These are phyloP conservation scores for Heterobasidion occidentale DNA, from an alignment of 1,284 basidiomycete species.

Conservation along the genomic window DNA sequence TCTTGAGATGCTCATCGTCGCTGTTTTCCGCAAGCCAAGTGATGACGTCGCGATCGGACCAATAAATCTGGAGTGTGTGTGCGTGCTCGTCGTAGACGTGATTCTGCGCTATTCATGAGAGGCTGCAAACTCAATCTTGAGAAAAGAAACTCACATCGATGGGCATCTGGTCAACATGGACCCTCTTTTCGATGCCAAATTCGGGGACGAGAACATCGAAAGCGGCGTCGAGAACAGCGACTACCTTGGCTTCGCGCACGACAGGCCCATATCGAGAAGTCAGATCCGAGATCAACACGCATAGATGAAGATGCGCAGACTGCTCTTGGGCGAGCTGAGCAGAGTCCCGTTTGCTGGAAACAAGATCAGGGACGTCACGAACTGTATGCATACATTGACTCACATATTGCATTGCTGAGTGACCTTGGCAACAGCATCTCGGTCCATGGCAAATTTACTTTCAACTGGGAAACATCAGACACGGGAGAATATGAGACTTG, in stretches of 20 bases:
- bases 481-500: constrained; percentile 1
- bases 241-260: constrained; percentile 86
- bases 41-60: constrained; percentile 89
- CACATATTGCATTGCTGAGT: constrained; percentile 97
- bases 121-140: not conserved
- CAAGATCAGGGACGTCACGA: constrained; percentile 7
- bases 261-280: constrained; percentile 95
- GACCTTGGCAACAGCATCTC: constrained; percentile 94
- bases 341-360: constrained; percentile 77
- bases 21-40: constrained; percentile 90
- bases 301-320: constrained; percentile 91
- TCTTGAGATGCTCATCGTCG: constrained; percentile 90
- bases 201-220: constrained; percentile 94
- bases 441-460: constrained; percentile 92
- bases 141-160: constrained; percentile 61
- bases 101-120: constrained; percentile 43
- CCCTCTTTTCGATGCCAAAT: constrained; percentile 96
- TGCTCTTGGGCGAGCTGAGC: constrained; percentile 93
- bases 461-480: constrained; percentile 36
- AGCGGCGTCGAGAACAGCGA: constrained; percentile 89
- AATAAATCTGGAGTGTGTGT: constrained; percentile 86
- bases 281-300: constrained; percentile 87
- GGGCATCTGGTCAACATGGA: constrained; percentile 98
- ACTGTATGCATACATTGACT: constrained; percentile 18
- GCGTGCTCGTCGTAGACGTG: constrained; percentile 91